phyloP scores from a whole-genome alignment of 1,284 basidiomycete genomes.

The Gymnopus androsaceus region DNA sequence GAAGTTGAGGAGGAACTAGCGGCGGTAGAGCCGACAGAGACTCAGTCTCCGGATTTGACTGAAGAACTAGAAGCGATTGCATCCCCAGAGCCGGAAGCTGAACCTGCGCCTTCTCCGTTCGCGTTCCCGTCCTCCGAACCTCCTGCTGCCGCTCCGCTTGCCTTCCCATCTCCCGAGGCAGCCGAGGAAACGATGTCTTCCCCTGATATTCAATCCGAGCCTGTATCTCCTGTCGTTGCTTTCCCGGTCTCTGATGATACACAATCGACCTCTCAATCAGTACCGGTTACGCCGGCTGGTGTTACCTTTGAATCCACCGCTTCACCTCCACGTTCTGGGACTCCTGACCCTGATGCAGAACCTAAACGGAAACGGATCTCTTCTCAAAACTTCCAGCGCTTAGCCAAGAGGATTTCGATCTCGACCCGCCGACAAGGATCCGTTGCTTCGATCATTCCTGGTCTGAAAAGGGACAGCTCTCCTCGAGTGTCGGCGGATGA shows the following conservation, averaged over 20 bases:
- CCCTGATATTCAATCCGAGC: constrained; percentile 22
- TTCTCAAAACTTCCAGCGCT: constrained; percentile 79
- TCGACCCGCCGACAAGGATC: constrained; percentile 61
- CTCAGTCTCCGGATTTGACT: neutral
- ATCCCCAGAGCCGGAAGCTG: neutral
- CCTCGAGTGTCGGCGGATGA: constrained; percentile 42
- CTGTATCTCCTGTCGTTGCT: constrained; percentile 25
- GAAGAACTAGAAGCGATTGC: neutral
- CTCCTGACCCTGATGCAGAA: constrained; percentile 71
- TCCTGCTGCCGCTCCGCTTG: constrained; percentile 33
- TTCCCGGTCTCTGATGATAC: constrained; percentile 34
- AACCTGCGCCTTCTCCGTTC: constrained; percentile 29
- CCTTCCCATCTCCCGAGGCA: constrained; percentile 44
- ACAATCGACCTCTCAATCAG: constrained; percentile 20
- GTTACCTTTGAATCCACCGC: constrained; percentile 56
- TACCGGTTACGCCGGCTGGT: constrained; percentile 30
- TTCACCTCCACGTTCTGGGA: constrained; percentile 50
- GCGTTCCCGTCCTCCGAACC: constrained; percentile 50
- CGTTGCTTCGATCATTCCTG: constrained; percentile 47
- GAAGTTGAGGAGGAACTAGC: constrained; percentile 1
- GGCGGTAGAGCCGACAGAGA: neutral
- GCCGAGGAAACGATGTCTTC: constrained; percentile 1
- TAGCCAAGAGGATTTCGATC: constrained; percentile 72
- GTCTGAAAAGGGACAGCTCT: constrained; percentile 38
- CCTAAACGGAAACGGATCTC: constrained; percentile 76